Percentiles rank a stretch among this genome's conserved stretches.
Conservation (phyloP, 2,329 filamentous ascomycete genomes). For the Fusarium anguioides region DNA sequence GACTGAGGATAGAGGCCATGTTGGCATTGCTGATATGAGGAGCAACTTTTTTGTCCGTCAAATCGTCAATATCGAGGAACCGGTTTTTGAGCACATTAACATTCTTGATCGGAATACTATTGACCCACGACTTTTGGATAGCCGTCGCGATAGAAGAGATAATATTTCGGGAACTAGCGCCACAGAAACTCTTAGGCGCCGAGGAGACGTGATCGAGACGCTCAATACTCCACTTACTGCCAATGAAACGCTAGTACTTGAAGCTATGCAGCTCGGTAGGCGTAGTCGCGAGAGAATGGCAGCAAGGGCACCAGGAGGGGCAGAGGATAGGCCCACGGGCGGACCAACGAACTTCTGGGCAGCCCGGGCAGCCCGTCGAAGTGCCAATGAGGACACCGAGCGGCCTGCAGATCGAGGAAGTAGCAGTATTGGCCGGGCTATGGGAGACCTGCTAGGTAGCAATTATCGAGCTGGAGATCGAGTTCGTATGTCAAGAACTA, state of each 20-base stretch:
- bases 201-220: slow-evolving; percentile 53
- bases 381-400: slow-evolving; percentile 41
- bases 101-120: slow-evolving; percentile 67
- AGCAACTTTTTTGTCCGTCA: slow-evolving; percentile 75
- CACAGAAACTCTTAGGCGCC: slow-evolving; percentile 35
- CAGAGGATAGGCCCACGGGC: slow-evolving; percentile 30
- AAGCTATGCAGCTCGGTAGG: slow-evolving; percentile 66
- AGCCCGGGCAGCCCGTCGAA: slow-evolving; percentile 26
- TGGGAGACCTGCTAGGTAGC: slow-evolving; percentile 52
- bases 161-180: slow-evolving; percentile 14
- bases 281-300: slow-evolving; percentile 59
- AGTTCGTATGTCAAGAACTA: slow-evolving; percentile 49
- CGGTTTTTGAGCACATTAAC: slow-evolving; percentile 66
- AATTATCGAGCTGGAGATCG: slow-evolving; percentile 53
- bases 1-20: slow-evolving; percentile 85
- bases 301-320: slow-evolving; percentile 36
- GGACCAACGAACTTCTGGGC: slow-evolving; percentile 22
- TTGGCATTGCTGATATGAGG: slow-evolving; percentile 79
- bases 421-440: slow-evolving; percentile 52
- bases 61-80: slow-evolving; percentile 72
- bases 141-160: slow-evolving; percentile 55
- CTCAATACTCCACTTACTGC: slow-evolving; percentile 63
- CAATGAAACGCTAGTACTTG: slow-evolving; percentile 67
- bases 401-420: slow-evolving; percentile 51
- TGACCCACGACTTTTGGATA: slow-evolving; percentile 64